Percentiles rank a stretch among this genome's conserved stretches.
These are phyloP conservation scores for Picea abies DNA, from an alignment of 83 land plant species.

Conservation along the genomic window DNA sequence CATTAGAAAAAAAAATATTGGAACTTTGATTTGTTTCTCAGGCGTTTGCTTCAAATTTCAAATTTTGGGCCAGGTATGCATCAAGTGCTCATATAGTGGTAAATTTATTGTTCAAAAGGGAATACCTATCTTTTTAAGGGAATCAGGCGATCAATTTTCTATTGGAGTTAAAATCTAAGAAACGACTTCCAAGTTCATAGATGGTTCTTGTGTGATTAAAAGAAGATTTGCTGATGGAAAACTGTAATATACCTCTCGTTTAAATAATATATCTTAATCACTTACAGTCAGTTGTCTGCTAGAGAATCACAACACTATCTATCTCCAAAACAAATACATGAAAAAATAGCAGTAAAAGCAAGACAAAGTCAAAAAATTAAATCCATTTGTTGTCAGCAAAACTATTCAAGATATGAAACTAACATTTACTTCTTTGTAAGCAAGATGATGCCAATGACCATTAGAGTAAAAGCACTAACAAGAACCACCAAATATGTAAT, in stretches of 20 bases:
- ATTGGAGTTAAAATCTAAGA: too few relatives aligned
- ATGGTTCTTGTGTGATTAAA: too few relatives aligned
- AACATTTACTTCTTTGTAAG: too few relatives aligned
- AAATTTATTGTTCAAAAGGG: neutral
- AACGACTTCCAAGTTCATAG: too few relatives aligned
- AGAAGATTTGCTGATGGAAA: too few relatives aligned
- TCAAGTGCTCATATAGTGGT: neutral
- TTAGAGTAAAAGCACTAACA: neutral
- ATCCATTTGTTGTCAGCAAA: neutral
- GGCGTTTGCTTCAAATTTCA: neutral
- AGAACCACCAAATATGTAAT: neutral
- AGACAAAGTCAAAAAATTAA: neutral
- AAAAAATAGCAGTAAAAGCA: neutral
- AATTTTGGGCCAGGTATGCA: neutral
- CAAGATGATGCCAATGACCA: too few relatives aligned
- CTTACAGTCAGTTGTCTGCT: too few relatives aligned
- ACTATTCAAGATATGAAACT: neutral
- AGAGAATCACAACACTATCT: too few relatives aligned
- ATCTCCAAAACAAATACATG: neutral
- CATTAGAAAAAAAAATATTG: neutral
- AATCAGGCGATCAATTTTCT: neutral
- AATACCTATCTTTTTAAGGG: neutral
- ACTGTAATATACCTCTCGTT: too few relatives aligned
- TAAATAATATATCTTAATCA: too few relatives aligned
- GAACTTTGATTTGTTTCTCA: neutral